These are phyloP conservation scores for Lactifluus pinguis DNA, from an alignment of 768 basidiomycete species.

Conservation along the genomic window DNA sequence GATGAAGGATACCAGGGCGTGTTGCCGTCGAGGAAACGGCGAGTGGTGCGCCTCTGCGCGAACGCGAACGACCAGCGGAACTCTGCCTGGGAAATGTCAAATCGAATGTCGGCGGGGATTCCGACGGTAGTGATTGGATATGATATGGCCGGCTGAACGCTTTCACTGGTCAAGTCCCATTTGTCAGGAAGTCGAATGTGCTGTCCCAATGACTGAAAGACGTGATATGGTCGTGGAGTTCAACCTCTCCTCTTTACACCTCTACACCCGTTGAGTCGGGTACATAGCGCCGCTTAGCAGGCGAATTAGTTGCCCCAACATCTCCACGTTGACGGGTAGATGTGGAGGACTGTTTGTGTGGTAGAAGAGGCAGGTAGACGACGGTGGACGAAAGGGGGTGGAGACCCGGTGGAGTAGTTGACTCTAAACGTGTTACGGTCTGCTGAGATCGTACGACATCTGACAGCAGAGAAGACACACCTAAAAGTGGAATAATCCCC, in stretches of 20 bases:
- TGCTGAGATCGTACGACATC: background rate
- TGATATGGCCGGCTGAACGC: slow-evolving; percentile 82
- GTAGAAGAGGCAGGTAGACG: slow-evolving; percentile 18
- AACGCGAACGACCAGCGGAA: slow-evolving; percentile 67
- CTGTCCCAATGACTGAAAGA: slow-evolving; percentile 35
- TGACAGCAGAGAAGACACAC: slow-evolving; percentile 27
- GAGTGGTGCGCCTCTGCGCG: slow-evolving; percentile 43
- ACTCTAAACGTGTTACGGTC: slow-evolving; percentile 25
- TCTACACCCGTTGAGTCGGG: slow-evolving; percentile 72
- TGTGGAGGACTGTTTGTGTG: slow-evolving; percentile 22
- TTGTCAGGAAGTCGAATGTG: slow-evolving; percentile 65
- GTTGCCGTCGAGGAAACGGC: slow-evolving; percentile 1
- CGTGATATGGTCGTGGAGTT: slow-evolving; percentile 56
- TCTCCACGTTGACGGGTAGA: slow-evolving; percentile 17
- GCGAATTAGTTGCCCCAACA: slow-evolving; percentile 21
- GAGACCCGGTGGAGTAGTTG: slow-evolving; percentile 54
- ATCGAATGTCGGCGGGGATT: slow-evolving; percentile 50
- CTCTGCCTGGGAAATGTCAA: slow-evolving; percentile 61
- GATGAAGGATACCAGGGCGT: slow-evolving; percentile 17
- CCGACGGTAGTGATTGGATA: slow-evolving; percentile 76
- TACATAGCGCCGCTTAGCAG: slow-evolving; percentile 71
- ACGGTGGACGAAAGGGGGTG: slow-evolving; percentile 24
- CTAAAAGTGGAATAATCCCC: slow-evolving; percentile 39
- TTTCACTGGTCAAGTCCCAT: slow-evolving; percentile 75
- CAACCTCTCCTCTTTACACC: slow-evolving; percentile 79